Evolutionary conservation across 495 filamentous ascomycete species (phyloP), one percentile per base, ranked within the genome.

Genomic region (Aspergillus leporis): DNA sequence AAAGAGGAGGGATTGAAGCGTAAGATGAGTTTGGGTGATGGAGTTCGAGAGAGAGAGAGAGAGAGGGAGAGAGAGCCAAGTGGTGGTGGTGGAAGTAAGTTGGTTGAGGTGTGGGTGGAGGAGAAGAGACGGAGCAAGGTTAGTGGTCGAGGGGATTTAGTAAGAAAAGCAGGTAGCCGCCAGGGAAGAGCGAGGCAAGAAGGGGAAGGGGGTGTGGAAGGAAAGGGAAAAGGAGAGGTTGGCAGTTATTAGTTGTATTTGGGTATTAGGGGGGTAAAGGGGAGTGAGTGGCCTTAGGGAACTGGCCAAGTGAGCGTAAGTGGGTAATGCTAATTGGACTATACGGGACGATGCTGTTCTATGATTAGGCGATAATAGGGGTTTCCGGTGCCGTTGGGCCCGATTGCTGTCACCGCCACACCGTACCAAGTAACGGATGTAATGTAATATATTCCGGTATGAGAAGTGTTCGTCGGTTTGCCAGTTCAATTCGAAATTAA

Each of bases 51-150:
- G 43, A 47, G 19, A 21, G 21, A 59, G 60, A 63, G 61, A 58
- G 61, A 55, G 63, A 63, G 61, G 69, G 63, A 66, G 60, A 66
- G 60, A 61, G 61, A 31, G 56, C 63, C 43, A 55, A 59, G 61
- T 62, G 61, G 59, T 62, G 59, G 57, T 61, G 61, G 66, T 55
- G 66, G 61, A 60, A 66, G 52, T 66, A 61, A 65, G 69, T 65
- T 68, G 66, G 47, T 54, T 48, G 58, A 54, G 48, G 66, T 69
- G 66, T 47, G 43, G 53, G 34, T 30, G 30, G 43, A 77, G 79
- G 71, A 66, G 68, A 53, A 56, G 52, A 55, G 53, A 47, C 54
- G 41, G 59, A 55, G 60, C 18, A 47, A n/a, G 19, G 19, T 47
- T 47, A 47, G 13, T 47, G 43, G 43, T 47, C 43, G 43, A 47